Percentiles rank a stretch among this genome's conserved stretches.
phyloP scores from a whole-genome alignment of 768 basidiomycete genomes.

The Pisolithus marmoratus region DNA sequence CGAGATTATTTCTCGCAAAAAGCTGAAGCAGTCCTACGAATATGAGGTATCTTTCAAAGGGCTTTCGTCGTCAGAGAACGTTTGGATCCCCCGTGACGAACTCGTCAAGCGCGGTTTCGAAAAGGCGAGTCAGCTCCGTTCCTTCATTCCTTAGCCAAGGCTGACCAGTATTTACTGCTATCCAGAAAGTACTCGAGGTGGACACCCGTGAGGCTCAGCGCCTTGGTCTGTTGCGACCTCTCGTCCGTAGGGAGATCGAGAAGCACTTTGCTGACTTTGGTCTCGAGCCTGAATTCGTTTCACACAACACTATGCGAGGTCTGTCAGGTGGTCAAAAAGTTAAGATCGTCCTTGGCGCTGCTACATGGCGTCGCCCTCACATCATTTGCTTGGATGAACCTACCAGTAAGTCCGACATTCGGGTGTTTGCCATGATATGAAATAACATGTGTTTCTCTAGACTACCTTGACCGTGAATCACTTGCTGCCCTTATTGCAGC shows the following conservation, averaged over 20 bases:
- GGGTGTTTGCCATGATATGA: neutral
- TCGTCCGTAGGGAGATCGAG: conserved; percentile 98
- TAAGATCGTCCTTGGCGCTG: conserved; percentile 97
- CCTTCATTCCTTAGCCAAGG: neutral
- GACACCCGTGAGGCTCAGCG: conserved; percentile 97
- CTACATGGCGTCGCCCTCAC: conserved; percentile 98
- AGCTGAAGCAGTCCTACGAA: conserved; percentile 99
- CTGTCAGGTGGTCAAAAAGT: conserved; percentile 98
- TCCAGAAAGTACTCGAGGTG: conserved; percentile 90
- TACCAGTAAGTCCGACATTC: conserved; percentile 53
- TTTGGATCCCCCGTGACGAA: conserved; percentile 95
- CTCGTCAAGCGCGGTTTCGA: conserved; percentile 97
- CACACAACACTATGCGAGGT: conserved; percentile 99
- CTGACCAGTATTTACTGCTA: neutral
- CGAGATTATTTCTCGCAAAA: conserved; percentile 87
- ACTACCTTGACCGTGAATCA: conserved; percentile 99
- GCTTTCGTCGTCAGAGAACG: conserved; percentile 94
- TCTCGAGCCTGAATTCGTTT: conserved; percentile 98
- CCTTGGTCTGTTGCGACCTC: conserved; percentile 88
- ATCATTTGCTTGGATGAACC: conserved; percentile 96
- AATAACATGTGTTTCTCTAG: conserved; percentile 28
- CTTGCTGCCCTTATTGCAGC: conserved; percentile 98
- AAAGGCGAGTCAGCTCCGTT: conserved; percentile 47
- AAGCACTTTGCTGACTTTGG: conserved; percentile 99
- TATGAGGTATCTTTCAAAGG: conserved; percentile 97